These are phyloP conservation scores for Puccinia brachypodii DNA, from an alignment of 1,284 basidiomycete species.

Conservation along the genomic window DNA sequence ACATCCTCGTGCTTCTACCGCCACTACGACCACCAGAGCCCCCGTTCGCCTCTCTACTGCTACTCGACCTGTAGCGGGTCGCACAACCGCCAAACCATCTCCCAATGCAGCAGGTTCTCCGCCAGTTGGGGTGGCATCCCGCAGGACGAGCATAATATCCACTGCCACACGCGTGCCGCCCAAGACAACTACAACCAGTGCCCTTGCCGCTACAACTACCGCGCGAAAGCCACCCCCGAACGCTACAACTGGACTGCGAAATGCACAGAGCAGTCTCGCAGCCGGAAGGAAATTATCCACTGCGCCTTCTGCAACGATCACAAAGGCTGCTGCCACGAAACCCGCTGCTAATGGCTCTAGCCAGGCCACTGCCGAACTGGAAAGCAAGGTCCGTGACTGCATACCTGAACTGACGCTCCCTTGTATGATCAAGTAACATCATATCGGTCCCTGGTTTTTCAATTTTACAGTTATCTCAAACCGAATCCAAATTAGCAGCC, in stretches of 20 bases:
- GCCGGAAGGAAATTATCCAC: constrained; percentile 22
- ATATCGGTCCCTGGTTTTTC: neutral
- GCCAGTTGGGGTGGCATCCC: neutral
- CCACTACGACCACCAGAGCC: neutral
- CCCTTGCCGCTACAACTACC: neutral
- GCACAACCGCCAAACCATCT: neutral
- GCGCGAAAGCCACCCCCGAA: constrained; percentile 8
- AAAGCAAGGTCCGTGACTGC: constrained; percentile 17
- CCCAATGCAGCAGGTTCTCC: neutral
- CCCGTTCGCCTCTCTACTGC: neutral
- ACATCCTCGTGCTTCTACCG: constrained; percentile 9
- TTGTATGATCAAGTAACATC: neutral
- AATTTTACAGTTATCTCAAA: constrained; percentile 19
- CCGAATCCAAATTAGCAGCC: neutral
- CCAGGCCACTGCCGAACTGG: constrained; percentile 14
- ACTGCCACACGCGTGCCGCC: constrained; percentile 1
- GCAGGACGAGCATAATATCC: constrained; percentile 20
- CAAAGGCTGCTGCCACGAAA: constrained; percentile 3
- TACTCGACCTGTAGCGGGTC: neutral
- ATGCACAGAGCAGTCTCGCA: neutral
- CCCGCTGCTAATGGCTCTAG: neutral
- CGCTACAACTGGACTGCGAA: constrained; percentile 12
- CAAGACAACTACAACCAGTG: constrained; percentile 24
- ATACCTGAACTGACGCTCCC: too few relatives aligned
- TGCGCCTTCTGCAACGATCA: constrained; percentile 10